Evolutionary conservation across 257 asterid genomes (phyloP).

Genomic region (Fraxinus quadrangulata): DNA sequence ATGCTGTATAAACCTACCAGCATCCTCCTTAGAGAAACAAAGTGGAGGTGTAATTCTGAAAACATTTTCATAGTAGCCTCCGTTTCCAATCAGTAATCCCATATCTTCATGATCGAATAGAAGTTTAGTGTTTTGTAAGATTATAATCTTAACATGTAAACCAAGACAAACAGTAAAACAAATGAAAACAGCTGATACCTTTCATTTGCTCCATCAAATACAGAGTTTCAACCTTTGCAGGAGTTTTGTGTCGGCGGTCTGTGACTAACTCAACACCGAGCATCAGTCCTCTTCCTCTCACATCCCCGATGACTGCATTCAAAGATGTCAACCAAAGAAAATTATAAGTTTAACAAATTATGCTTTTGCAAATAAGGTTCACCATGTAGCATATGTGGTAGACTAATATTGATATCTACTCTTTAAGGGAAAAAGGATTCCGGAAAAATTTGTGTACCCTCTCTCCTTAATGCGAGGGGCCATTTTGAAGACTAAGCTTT

Average conservation of each 20-base stretch:
- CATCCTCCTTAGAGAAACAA: conserved; percentile 41
- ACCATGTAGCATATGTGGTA: neutral
- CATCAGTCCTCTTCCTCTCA: conserved; percentile 79
- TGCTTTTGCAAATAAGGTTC: neutral
- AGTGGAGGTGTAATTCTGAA: conserved; percentile 47
- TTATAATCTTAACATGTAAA: neutral
- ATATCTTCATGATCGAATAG: conserved; percentile 19
- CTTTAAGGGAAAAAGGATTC: neutral
- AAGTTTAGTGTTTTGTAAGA: too few species aligned
- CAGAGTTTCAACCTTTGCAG: conserved; percentile 51
- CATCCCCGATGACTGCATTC: conserved; percentile 66
- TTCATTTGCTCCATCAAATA: conserved; percentile 65
- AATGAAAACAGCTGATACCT: conserved; percentile 39
- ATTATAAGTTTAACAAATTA: neutral
- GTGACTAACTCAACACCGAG: conserved; percentile 75
- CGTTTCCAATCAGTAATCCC: conserved; percentile 42
- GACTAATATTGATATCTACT: neutral
- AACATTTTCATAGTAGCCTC: conserved; percentile 42
- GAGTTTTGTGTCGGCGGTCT: conserved; percentile 56
- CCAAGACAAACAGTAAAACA: neutral
- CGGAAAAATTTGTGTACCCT: too few species aligned
- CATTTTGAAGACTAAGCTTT: too few species aligned
- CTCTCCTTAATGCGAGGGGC: too few species aligned
- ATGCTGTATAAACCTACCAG: conserved; percentile 23
- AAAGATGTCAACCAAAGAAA: neutral